Evolutionary conservation across 176 grass and related monocot species (phyloP).

Genomic region (Sorghum bicolor): Sorghum_bicolor_NCBIv3 NC_012873.2:66135001-66135500

Average conservation of each 20-base stretch:
- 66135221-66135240: not conserved
- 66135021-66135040: constrained; percentile 14
- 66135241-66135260: not conserved
- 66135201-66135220: not conserved
- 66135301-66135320: constrained; percentile 42
- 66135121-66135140: not conserved
- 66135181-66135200: not conserved
- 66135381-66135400: constrained; percentile 29
- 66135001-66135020: not conserved
- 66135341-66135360: constrained; percentile 32
- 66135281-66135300: not conserved
- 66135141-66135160: not conserved
- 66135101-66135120: not conserved
- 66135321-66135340: constrained; percentile 33
- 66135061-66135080: constrained; percentile 4
- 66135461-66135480: constrained; percentile 33
- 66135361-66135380: constrained; percentile 31
- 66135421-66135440: constrained; percentile 27
- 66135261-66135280: not conserved
- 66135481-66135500: constrained; percentile 53
- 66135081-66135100: constrained; percentile 14
- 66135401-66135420: constrained; percentile 9
- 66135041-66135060: constrained; percentile 31
- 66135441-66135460: not conserved
- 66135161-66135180: not conserved